phyloP scores from a whole-genome alignment of 2,329 filamentous ascomycete species.

The Trematosphaeria pertusa region DNA sequence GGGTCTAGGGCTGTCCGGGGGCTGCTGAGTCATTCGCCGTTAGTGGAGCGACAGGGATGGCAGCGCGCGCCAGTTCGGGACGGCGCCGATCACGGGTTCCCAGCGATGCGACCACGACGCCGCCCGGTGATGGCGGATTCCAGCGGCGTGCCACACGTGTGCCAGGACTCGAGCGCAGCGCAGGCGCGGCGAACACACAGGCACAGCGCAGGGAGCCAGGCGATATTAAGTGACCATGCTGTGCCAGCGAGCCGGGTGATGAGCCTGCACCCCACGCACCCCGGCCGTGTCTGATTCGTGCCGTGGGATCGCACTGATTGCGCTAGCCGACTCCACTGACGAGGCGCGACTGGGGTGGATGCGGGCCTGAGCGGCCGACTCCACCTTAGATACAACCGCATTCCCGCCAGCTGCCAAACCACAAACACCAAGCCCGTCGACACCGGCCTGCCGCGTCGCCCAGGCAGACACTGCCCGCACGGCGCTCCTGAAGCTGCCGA shows the following conservation, averaged over 20 bases:
- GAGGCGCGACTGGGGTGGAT: constrained; percentile 4
- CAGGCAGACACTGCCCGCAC: constrained; percentile 8
- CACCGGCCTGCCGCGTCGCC: background rate
- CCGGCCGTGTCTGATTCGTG: constrained; percentile 7
- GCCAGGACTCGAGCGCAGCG: constrained; percentile 8
- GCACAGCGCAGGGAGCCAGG: background rate
- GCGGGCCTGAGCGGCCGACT: constrained; percentile 18
- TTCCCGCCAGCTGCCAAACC: constrained; percentile 5
- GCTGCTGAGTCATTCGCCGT: background rate
- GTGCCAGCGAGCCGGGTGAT: constrained; percentile 2
- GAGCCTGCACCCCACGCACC: constrained; percentile 13
- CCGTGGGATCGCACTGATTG: constrained; percentile 1
- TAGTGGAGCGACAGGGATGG: background rate
- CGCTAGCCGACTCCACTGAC: constrained; percentile 10
- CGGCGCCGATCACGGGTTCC: background rate
- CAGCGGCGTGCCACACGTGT: constrained; percentile 21
- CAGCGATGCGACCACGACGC: background rate
- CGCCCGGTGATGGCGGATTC: constrained; percentile 19
- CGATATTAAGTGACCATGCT: constrained; percentile 5
- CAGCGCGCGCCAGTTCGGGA: background rate
- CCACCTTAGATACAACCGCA: constrained; percentile 37
- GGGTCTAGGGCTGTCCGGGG: no score
- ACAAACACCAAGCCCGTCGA: constrained; percentile 5
- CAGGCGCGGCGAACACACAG: background rate
- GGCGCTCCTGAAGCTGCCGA: constrained; percentile 23